Evolutionary conservation across 306 rosid genomes (phyloP).

Genomic region (Biancaea sappan): DNA sequence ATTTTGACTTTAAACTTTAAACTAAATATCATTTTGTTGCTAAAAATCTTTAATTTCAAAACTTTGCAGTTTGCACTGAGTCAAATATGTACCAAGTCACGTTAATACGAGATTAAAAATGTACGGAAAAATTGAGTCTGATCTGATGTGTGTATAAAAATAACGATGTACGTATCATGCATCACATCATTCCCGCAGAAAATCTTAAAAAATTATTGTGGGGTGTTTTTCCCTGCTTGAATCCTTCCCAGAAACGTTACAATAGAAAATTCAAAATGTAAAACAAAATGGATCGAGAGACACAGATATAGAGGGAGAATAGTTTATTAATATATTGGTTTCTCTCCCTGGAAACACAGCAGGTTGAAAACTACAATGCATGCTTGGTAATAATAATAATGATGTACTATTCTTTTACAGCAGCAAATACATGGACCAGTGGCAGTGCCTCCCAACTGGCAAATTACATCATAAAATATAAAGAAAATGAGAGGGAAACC

Average conservation of each 20-base stretch:
- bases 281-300: background rate
- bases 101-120: too few relatives aligned
- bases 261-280: background rate
- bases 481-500: background rate
- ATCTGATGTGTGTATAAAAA: too few relatives aligned
- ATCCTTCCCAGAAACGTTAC: background rate
- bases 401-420: constrained; percentile 8
- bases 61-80: too few relatives aligned
- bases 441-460: constrained; percentile 43
- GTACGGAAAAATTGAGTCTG: too few relatives aligned
- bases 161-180: too few relatives aligned
- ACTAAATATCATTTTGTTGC: too few relatives aligned
- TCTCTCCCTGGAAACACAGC: constrained; percentile 41
- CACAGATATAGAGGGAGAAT: background rate
- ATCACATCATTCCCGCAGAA: background rate
- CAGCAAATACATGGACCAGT: constrained; percentile 4
- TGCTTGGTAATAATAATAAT: too few relatives aligned
- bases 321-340: constrained; percentile 36
- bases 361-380: constrained; percentile 44
- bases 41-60: too few relatives aligned
- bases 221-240: background rate
- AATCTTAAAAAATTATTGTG: background rate
- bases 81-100: too few relatives aligned
- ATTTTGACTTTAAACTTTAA: too few relatives aligned
- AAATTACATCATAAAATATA: constrained; percentile 9